These are phyloP conservation scores for Candolleomyces efflorescens DNA, from an alignment of 768 basidiomycete genomes.

Conservation along the genomic window DNA sequence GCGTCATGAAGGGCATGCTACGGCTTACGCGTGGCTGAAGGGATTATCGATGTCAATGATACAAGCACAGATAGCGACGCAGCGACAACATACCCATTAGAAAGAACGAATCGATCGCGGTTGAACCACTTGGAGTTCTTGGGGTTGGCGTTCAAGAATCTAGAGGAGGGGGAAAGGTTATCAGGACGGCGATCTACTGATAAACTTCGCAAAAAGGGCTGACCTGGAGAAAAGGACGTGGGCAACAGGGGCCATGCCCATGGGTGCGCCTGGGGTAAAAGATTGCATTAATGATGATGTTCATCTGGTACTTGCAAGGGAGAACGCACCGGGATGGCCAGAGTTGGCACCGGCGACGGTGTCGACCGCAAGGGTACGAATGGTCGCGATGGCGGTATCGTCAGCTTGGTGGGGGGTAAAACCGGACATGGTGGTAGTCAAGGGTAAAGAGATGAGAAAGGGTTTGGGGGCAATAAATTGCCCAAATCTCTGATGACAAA, in stretches of 20 bases:
- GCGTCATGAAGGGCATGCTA: not conserved
- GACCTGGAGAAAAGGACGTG: conserved; percentile 80
- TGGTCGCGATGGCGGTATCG: conserved; percentile 61
- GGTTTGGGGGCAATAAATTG: conserved; percentile 9
- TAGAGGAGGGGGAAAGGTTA: conserved; percentile 19
- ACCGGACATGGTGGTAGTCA: conserved; percentile 33
- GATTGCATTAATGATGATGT: conserved; percentile 12
- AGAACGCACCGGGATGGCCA: conserved; percentile 73
- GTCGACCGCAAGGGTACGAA: conserved; percentile 73
- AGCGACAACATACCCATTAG: conserved; percentile 71
- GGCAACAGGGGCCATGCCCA: conserved; percentile 88
- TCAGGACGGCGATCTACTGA: conserved; percentile 6
- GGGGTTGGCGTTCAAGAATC: conserved; percentile 87
- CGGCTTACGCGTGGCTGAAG: conserved; percentile 68
- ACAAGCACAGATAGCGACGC: not conserved
- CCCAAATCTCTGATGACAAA: not conserved
- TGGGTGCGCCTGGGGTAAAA: conserved; percentile 68
- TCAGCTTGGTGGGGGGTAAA: conserved; percentile 43
- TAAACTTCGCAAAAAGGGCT: not conserved
- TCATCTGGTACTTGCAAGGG: conserved; percentile 4
- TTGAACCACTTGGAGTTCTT: conserved; percentile 92
- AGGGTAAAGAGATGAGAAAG: conserved; percentile 13
- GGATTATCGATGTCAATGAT: conserved; percentile 9
- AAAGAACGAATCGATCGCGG: conserved; percentile 95
- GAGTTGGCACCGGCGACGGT: conserved; percentile 87